Conservation (phyloP, 805 yeast species). For the Saccharomyces mikatae region DNA sequence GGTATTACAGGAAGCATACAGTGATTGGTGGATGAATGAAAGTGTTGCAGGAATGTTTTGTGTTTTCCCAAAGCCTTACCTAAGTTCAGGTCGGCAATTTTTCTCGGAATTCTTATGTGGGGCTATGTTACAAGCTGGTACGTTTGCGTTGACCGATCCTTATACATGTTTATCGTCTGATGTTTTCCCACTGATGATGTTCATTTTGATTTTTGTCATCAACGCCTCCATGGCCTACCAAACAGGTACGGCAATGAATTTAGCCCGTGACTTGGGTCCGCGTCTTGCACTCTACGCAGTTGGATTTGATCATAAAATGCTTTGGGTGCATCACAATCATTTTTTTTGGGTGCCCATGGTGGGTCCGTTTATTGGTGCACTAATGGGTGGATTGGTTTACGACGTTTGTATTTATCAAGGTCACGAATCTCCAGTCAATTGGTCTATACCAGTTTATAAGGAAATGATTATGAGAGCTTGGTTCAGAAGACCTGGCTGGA, state of each 20-base stretch:
- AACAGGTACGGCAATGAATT: constrained; percentile 49
- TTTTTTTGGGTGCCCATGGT: constrained; percentile 49
- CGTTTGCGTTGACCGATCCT: constrained; percentile 46
- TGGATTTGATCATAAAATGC: constrained; percentile 38
- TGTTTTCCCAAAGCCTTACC: constrained; percentile 37
- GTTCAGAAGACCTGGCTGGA: constrained; percentile 29
- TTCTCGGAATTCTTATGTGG: constrained; percentile 41
- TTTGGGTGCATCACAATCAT: constrained; percentile 33
- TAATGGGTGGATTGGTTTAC: constrained; percentile 43
- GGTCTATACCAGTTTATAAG: constrained; percentile 29
- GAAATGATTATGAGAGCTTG: constrained; percentile 19
- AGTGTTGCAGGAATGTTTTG: constrained; percentile 39
- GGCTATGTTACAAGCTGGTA: constrained; percentile 38
- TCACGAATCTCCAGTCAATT: constrained; percentile 44
- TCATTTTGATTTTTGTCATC: constrained; percentile 37
- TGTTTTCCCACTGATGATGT: constrained; percentile 41
- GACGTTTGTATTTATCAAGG: constrained; percentile 46
- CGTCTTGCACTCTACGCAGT: constrained; percentile 40
- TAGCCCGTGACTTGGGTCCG: constrained; percentile 51
- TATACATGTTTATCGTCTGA: constrained; percentile 40
- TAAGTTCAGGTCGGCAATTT: constrained; percentile 38
- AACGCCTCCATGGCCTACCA: constrained; percentile 44
- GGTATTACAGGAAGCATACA: constrained; percentile 25
- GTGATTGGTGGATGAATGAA: constrained; percentile 22
- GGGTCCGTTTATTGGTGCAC: constrained; percentile 42